Percentiles rank a stretch among this genome's conserved stretches.
Conservation (phyloP, 441 rosid genomes). For the Francoa sonchifolia region DNA sequence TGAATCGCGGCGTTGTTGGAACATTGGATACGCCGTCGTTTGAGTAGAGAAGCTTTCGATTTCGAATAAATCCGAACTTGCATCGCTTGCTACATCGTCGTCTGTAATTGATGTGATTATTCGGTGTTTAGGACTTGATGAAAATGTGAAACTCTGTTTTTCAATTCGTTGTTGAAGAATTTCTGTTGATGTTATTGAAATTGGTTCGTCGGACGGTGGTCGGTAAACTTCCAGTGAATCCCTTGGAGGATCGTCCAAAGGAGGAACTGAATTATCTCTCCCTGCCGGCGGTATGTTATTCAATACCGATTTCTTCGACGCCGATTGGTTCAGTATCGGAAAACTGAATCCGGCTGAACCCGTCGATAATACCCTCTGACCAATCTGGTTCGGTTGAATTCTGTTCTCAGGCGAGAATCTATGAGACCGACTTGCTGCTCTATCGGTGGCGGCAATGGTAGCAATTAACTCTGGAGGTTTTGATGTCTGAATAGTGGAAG, state of each 20-base stretch:
- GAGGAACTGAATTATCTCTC: not conserved
- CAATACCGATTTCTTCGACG: conserved; percentile 12
- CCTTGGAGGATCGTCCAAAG: conserved; percentile 26
- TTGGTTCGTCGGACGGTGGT: conserved; percentile 14
- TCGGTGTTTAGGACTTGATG: conserved; percentile 21
- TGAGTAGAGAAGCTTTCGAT: conserved; percentile 88
- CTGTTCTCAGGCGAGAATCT: conserved; percentile 21
- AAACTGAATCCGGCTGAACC: conserved; percentile 27
- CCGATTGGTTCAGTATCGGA: conserved; percentile 28
- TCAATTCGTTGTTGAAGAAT: conserved; percentile 1
- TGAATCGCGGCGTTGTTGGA: conserved; percentile 26
- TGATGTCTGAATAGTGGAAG: not conserved
- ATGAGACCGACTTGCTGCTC: conserved; percentile 9
- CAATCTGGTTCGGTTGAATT: conserved; percentile 11
- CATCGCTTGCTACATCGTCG: conserved; percentile 52
- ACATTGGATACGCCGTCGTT: conserved; percentile 25
- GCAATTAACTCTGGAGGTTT: not conserved
- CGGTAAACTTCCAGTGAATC: conserved; percentile 41
- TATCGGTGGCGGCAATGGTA: not conserved
- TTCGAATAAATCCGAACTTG: conserved; percentile 90
- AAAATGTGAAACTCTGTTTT: conserved; percentile 17
- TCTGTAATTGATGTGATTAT: conserved; percentile 14
- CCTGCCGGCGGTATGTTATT: conserved; percentile 6
- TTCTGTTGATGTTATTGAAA: conserved; percentile 17
- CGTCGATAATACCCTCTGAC: too few species aligned